Evolutionary conservation across 179 eudicot species (phyloP).

Genomic region (Amaranthus tricolor): DNA sequence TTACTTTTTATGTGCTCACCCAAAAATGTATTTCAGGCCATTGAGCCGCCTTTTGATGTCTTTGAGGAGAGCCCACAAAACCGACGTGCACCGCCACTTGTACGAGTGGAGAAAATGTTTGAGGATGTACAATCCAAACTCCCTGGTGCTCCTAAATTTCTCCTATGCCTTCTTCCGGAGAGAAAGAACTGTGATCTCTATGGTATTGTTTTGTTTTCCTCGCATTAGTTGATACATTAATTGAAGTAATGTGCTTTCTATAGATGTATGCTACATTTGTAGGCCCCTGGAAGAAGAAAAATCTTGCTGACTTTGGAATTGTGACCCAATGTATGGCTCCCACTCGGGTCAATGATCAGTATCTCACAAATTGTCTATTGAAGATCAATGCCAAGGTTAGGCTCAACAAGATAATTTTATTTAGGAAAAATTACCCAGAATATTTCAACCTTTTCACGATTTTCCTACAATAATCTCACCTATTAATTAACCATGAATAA

Average conservation of each 20-base stretch:
- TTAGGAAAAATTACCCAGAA: neutral
- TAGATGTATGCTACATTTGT: neutral
- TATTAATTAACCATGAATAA: too few species aligned
- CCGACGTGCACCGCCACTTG: conserved; percentile 58
- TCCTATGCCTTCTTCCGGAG: conserved; percentile 87
- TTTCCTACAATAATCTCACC: too few species aligned
- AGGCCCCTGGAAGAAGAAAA: conserved; percentile 89
- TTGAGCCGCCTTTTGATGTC: conserved; percentile 55
- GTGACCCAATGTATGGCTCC: conserved; percentile 88
- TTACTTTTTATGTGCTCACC: neutral
- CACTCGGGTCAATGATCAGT: conserved; percentile 72
- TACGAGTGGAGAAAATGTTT: conserved; percentile 76
- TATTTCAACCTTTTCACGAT: neutral
- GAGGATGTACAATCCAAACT: conserved; percentile 55
- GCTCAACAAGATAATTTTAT: neutral
- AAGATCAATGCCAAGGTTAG: conserved; percentile 88
- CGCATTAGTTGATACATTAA: neutral
- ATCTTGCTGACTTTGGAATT: conserved; percentile 63
- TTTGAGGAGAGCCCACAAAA: conserved; percentile 62
- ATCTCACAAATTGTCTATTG: conserved; percentile 68
- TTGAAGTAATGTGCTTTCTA: neutral
- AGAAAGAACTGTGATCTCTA: conserved; percentile 75
- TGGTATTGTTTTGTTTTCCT: conserved; percentile 34
- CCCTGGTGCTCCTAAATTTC: conserved; percentile 74
- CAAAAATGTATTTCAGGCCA: neutral